phyloP scores from a whole-genome alignment of 257 asterid genomes.

The Solanum sejunctum region DNA sequence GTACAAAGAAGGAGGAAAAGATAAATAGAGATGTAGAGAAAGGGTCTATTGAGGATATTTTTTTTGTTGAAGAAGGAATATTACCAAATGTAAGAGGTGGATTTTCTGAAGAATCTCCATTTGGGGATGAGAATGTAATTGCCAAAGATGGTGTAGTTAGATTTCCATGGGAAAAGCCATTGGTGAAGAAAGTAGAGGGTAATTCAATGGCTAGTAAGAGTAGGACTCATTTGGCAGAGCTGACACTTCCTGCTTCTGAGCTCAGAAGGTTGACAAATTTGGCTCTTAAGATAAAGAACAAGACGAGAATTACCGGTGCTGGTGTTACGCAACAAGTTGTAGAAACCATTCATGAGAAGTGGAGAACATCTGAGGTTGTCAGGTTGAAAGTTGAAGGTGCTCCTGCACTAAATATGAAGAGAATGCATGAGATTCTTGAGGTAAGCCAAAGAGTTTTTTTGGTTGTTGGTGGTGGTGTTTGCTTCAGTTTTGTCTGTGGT shows the following conservation, averaged over 20 bases:
- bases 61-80: constrained; percentile 70
- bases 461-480: not conserved
- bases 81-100: constrained; percentile 80
- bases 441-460: constrained; percentile 22
- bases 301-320: constrained; percentile 55
- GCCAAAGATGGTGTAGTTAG: constrained; percentile 30
- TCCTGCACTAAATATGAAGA: constrained; percentile 89
- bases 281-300: constrained; percentile 60
- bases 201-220: constrained; percentile 45
- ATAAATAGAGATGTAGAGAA: constrained; percentile 35
- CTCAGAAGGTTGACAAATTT: constrained; percentile 55
- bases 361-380: constrained; percentile 76
- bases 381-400: constrained; percentile 84
- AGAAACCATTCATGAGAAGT: constrained; percentile 65
- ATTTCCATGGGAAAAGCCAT: constrained; percentile 80
- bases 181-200: constrained; percentile 6
- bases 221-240: constrained; percentile 53
- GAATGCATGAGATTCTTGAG: constrained; percentile 83
- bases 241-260: constrained; percentile 82
- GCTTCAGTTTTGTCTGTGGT: not conserved
- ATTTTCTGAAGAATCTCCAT: constrained; percentile 41
- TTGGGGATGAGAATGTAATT: constrained; percentile 42
- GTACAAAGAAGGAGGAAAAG: constrained; percentile 18
- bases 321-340: constrained; percentile 78
- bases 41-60: constrained; percentile 80